Percentiles rank a stretch among this genome's conserved stretches.
These are phyloP conservation scores for Macadamia integrifolia DNA, from an alignment of 164 flowering plant species.

Conservation along the genomic window DNA sequence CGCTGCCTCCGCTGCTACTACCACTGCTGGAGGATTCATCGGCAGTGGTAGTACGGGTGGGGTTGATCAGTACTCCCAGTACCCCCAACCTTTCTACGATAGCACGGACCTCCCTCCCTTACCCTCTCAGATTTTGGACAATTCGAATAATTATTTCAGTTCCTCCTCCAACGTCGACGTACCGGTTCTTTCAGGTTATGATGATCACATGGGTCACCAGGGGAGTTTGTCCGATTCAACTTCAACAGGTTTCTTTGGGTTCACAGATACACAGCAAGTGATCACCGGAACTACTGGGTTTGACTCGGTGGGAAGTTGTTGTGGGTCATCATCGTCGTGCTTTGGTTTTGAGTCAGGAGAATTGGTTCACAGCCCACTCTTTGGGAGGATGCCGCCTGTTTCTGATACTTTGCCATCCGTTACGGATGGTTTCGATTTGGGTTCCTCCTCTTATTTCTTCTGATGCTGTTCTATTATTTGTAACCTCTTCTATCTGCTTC, in stretches of 20 bases:
- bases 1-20: not conserved
- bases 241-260: conserved; percentile 10
- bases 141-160: conserved; percentile 5
- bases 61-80: not conserved
- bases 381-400: conserved; percentile 12
- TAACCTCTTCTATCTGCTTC: not conserved
- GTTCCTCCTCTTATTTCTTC: not conserved
- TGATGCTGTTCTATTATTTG: conserved; percentile 19
- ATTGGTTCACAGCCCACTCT: conserved; percentile 44
- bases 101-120: conserved; percentile 32
- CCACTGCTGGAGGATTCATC: not conserved
- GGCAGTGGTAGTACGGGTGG: not conserved
- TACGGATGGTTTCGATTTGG: not conserved
- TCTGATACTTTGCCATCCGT: conserved; percentile 11
- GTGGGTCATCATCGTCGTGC: conserved; percentile 10
- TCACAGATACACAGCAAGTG: conserved; percentile 8
- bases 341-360: conserved; percentile 24
- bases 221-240: not conserved
- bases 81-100: conserved; percentile 7
- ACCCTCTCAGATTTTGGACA: conserved; percentile 21
- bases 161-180: not conserved
- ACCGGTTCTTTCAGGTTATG: conserved; percentile 8
- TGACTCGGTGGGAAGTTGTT: not conserved
- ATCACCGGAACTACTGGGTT: conserved; percentile 3
- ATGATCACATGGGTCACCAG: conserved; percentile 8